Base-by-base conservation (phyloP, 164 flowering plant genomes). In the Vitis cinerea region DNA sequence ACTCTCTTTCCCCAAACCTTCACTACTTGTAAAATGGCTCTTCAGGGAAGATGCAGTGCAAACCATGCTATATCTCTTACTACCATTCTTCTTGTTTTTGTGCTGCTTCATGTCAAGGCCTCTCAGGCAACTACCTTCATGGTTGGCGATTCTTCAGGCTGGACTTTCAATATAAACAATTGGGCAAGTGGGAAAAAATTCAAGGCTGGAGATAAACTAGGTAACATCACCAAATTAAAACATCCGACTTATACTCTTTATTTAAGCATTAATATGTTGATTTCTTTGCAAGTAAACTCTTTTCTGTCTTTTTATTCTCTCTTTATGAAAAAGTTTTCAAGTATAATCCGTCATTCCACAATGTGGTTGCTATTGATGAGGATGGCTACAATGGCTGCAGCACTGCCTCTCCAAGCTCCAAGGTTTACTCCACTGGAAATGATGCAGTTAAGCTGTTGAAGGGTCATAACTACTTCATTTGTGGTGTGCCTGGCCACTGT, bases 401-500 rank as follows among this genome's bases (percentile, higher is more conserved):
- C 27, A 23, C 8, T 3, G 37, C 67, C 8, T 30, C 78, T 8
- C 5, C 59, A 54, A 56, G 51, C 19, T 27, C 80, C 1, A 68
- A 58, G 44, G 2, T 23, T 7, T 80, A 52, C 53, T 50, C 8
- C 9, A 71, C 61, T 9, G 80, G 83, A 16, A 71, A 62, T 1
- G 83, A 80, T 63, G 15, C 30, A 19, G 57, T 79, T 53, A 76
- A 60, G 59, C 62, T 79, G 3, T 29, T 10, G 2, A 71, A 71
- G 66, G 83, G 83, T 10, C 63, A 13, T 3, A 74, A 74, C 59
- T 74, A 68, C 64, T 80, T 80, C 78, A 74, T 80, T 57, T 80
- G 83, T 67, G 74, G 50, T 47, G 9, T 68, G 10, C 54, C 73
- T 3, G 73, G 75, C 47, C 83, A 76, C 50, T 80, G 83, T 17